Base-by-base conservation (phyloP, 306 rosid species). In the Casuarina glauca region DNA sequence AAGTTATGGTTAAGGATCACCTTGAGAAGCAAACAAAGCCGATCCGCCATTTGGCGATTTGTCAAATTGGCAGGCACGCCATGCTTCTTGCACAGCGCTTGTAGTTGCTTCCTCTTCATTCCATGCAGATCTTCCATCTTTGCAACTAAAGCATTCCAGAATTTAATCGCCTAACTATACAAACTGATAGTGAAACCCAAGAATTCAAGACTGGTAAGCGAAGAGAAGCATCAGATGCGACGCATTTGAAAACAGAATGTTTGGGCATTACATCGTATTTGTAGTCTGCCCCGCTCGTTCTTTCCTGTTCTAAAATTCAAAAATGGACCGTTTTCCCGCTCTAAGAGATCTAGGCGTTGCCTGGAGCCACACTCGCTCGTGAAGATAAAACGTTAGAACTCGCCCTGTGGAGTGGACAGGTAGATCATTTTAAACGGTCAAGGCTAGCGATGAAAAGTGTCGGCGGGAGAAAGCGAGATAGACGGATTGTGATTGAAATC, bases 21-120 rank as follows among this genome's bases (percentile, higher is more conserved):
- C 86, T 85, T 81, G 46, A 83, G 20, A 71, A 85, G 51, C 44
- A 76, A 39, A 51, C 72, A 60, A 12, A 88, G 89, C 43, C 74
- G 64, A 6, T 67, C 16, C 5, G 91, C 91, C 89, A 85, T 85
- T 67, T 83, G 89, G 0, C 8, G 11, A 26, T 85, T 88, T 73
- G 69, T 75, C 69, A 88, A 67, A 67, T 88, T 88, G 9, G 89
- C 91, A 16, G 84, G 86, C 42, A 88, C 84, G 20, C 84, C 87
- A 74, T 83, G 86, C 60, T 79, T 57, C 82, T 83, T 88, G 80
- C 91, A 81, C 1, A 88, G 69, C 6, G 82, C 20, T 73, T 88
- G 89, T 4, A 88, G 82, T 38, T 20, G 58, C 79, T 79, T 83
- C 84, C 91, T 85, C 83, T 79, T 85, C 91, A 81, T 85, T 58